phyloP scores from a whole-genome alignment of 139 green algal species.

The Chlorella sp. region DNA sequence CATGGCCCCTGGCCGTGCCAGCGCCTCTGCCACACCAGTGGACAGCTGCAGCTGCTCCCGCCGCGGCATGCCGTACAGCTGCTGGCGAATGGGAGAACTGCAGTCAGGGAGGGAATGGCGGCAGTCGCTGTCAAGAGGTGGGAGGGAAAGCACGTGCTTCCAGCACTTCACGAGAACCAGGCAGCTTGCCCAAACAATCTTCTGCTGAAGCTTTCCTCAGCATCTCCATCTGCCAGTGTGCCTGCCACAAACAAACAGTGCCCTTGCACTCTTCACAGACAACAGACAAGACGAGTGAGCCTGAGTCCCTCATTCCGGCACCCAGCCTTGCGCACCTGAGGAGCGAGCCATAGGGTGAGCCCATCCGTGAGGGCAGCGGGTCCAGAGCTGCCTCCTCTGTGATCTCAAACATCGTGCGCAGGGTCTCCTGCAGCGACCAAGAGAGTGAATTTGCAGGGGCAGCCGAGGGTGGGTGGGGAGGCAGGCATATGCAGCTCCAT shows the following conservation, averaged over 20 bases:
- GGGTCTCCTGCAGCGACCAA: conserved; percentile 43
- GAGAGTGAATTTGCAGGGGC: no score
- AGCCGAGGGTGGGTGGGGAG: no score
- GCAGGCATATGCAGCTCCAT: no score
- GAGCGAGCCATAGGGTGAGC: conserved; percentile 28
- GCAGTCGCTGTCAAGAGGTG: background rate
- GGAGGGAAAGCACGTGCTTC: no score
- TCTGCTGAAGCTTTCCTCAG: no score
- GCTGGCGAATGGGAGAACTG: conserved; percentile 32
- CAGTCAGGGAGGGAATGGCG: background rate
- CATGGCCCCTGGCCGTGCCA: background rate
- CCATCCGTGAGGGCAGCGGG: conserved; percentile 37
- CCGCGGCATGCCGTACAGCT: conserved; percentile 27
- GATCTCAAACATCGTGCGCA: conserved; percentile 58
- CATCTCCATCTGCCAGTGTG: no score
- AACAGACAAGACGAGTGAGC: no score
- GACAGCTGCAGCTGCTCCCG: conserved; percentile 39
- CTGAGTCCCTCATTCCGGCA: no score
- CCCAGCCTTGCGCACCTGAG: conserved; percentile 13
- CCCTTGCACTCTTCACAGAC: no score
- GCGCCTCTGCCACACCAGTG: conserved; percentile 16
- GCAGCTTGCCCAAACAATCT: no score
- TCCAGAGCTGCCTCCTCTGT: conserved; percentile 46
- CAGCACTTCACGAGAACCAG: no score
- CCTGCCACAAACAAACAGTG: no score